Evolutionary conservation across 2,329 filamentous ascomycete species (phyloP).

Genomic region (Grosmannia clavigera): DNA sequence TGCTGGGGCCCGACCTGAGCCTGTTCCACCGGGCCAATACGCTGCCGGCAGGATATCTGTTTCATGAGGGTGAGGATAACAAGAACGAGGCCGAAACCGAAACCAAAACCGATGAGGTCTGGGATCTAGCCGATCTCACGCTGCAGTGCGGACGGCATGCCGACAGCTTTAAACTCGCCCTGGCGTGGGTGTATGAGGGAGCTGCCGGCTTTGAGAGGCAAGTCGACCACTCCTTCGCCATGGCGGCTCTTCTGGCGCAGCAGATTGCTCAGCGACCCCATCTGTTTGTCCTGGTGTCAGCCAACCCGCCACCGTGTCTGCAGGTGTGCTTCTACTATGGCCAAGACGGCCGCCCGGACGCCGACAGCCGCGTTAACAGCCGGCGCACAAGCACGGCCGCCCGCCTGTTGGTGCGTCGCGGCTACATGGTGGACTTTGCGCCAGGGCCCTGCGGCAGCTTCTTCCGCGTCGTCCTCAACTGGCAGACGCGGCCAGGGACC

Average conservation of each 20-base stretch:
- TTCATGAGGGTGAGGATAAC: constrained; percentile 42
- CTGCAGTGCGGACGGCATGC: constrained; percentile 83
- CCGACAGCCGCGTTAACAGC: constrained; percentile 33
- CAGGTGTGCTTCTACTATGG: constrained; percentile 93
- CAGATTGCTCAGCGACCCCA: constrained; percentile 36
- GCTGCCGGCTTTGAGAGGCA: constrained; percentile 55
- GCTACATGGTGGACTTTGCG: constrained; percentile 52
- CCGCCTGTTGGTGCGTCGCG: constrained; percentile 31
- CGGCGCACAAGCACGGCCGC: constrained; percentile 36
- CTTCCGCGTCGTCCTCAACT: constrained; percentile 48
- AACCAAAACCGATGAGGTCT: constrained; percentile 41
- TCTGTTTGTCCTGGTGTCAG: constrained; percentile 60
- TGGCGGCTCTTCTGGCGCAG: constrained; percentile 55
- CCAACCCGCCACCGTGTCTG: constrained; percentile 71
- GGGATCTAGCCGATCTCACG: constrained; percentile 85
- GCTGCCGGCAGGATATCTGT: constrained; percentile 74
- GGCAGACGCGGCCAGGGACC: constrained; percentile 38
- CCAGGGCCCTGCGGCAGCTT: constrained; percentile 43
- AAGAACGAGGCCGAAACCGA: constrained; percentile 67
- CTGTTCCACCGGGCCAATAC: constrained; percentile 78
- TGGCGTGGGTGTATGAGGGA: constrained; percentile 86
- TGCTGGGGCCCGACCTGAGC: constrained; percentile 64
- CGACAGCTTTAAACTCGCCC: constrained; percentile 75
- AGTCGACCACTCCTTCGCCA: constrained; percentile 60
- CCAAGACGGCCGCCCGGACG: constrained; percentile 21